A percentile compares a stretch with the other conserved stretches of the same genome.
Evolutionary conservation across 202 grass and related monocot genomes (phyloP).

Genomic region (Schoenoplectus tabernaemontani): DNA sequence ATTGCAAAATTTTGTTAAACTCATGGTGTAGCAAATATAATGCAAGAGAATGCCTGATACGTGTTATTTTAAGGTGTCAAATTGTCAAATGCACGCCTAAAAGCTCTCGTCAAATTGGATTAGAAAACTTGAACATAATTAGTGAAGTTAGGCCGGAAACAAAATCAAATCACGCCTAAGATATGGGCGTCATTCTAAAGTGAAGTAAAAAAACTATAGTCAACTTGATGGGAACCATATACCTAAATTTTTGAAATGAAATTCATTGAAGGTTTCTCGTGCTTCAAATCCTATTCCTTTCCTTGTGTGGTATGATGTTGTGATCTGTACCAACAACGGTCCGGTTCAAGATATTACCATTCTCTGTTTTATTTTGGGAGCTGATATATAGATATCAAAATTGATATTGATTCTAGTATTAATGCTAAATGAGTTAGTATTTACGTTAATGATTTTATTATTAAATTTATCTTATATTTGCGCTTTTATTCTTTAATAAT

Average conservation of each 20-base stretch:
- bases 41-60: neutral
- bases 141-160: neutral
- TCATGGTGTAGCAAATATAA: neutral
- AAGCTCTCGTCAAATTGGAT: neutral
- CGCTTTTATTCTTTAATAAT: too few relatives aligned
- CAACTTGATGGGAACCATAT: neutral
- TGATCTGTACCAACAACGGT: neutral
- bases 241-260: conserved; percentile 15
- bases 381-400: too few relatives aligned
- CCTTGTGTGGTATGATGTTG: neutral
- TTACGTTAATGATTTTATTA: too few relatives aligned
- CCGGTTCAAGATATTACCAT: neutral
- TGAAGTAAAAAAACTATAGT: neutral
- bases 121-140: neutral
- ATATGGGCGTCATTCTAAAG: neutral
- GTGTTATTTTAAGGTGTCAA: neutral
- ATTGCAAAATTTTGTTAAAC: too few relatives aligned
- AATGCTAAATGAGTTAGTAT: too few relatives aligned
- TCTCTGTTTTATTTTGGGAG: neutral
- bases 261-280: neutral
- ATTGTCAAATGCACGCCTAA: neutral
- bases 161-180: neutral
- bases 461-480: too few relatives aligned
- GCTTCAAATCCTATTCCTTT: neutral
- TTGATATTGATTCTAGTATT: too few relatives aligned